Percentiles rank a stretch among this genome's conserved stretches.
Evolutionary conservation across 2,329 filamentous ascomycete species (phyloP).

Genomic region (Fusarium sterilihyphosum): DNA sequence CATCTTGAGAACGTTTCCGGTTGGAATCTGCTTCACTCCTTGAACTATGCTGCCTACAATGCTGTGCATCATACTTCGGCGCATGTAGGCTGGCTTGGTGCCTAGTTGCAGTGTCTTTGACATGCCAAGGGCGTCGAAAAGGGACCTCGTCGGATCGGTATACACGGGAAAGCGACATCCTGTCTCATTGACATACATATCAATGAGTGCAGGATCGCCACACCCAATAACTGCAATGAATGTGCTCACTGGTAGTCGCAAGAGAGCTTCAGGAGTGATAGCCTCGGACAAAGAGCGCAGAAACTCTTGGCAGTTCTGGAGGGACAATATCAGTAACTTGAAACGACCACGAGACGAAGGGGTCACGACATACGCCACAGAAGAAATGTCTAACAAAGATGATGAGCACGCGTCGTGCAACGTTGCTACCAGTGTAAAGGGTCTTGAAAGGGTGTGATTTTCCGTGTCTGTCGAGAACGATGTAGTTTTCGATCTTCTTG

Average conservation of each 20-base stretch:
- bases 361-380: conserved; percentile 70
- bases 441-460: conserved; percentile 70
- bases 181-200: conserved; percentile 71
- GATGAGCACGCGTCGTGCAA: conserved; percentile 68
- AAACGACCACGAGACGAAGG: background rate
- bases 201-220: conserved; percentile 74
- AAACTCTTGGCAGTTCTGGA: conserved; percentile 80
- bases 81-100: conserved; percentile 70
- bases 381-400: conserved; percentile 85
- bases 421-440: conserved; percentile 66
- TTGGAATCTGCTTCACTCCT: conserved; percentile 65
- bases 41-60: conserved; percentile 66
- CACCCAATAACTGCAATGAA: conserved; percentile 78
- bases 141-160: conserved; percentile 73
- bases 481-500: conserved; percentile 62
- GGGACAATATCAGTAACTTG: conserved; percentile 26
- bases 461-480: conserved; percentile 70
- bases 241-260: conserved; percentile 63
- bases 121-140: conserved; percentile 78
- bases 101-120: conserved; percentile 70
- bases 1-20: conserved; percentile 68
- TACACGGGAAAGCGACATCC: conserved; percentile 79
- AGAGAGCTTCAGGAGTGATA: conserved; percentile 63
- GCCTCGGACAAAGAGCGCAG: conserved; percentile 69
- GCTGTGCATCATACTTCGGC: conserved; percentile 61